Base-by-base conservation (phyloP, 176 grass and related monocot genomes). In the Carex cristatella region DNA sequence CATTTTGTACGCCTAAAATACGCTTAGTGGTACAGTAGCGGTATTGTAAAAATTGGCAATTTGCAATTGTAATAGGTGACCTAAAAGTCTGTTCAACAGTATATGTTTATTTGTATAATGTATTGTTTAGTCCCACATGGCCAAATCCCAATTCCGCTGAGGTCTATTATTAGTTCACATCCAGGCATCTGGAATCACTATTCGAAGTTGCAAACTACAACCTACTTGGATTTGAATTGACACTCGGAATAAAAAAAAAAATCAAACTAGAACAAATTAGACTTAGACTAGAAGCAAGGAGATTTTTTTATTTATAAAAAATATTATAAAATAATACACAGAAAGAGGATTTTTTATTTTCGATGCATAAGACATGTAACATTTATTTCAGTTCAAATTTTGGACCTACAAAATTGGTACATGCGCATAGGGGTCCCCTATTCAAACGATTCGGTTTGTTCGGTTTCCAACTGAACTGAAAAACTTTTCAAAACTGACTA, bases 181-280 rank as follows among this genome's bases (percentile, higher is more conserved):
- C 71, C 19, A 53, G 9, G 68, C 35, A 19, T 71, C 38, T 46
- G 8, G 38, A 71, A 16, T 42, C 37, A 46, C 31, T 18, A 31
- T 77, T 49, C 10, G 32, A 77, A 77, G 27, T 8, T 77, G 23
- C 73, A 77, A 56, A 51, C 5, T 53, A 15, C 40, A 48, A 48
- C 49, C 15, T n/a, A 74, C 48, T 55, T 77, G 73, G 49, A 77
- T 77, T 49, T 77, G 49, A 77, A 77, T 30, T 56, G 23, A 77
- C 27, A 55, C 72, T 77, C 15, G 61, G 61, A 60, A 49, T 6
- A 27, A 56, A 55, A 76, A 9, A 55, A 51, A 13, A 3, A 77
- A 48, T 72, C 38, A 72, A 72, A 46, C 40, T 72, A 49, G 15
- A 49, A 48, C 15, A 15, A 46, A 72, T 72, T 13, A 31, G 65